These are phyloP conservation scores for Triangularia setosa DNA, from an alignment of 2,329 filamentous ascomycete genomes.

Conservation along the genomic window DNA sequence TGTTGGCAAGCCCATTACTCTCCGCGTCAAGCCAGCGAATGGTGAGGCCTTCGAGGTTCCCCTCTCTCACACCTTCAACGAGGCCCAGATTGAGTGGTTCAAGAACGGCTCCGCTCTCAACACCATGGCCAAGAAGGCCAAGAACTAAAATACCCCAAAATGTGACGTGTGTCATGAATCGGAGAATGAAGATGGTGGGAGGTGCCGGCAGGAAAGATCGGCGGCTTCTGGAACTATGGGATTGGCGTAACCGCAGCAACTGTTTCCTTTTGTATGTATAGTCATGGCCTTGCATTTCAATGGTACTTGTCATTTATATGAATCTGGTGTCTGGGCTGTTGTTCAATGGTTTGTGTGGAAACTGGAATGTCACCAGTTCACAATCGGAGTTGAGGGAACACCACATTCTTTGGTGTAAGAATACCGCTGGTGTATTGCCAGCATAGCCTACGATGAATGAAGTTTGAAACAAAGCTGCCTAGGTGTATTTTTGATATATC, in stretches of 20 bases:
- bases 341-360: not conserved
- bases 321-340: not conserved
- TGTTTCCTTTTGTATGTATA: constrained; percentile 27
- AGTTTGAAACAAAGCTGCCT: not conserved
- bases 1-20: constrained; percentile 88
- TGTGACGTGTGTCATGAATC: constrained; percentile 15
- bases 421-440: not conserved
- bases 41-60: constrained; percentile 75
- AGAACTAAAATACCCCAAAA: constrained; percentile 25
- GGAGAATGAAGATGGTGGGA: constrained; percentile 13
- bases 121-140: constrained; percentile 81
- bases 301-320: constrained; percentile 12
- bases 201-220: constrained; percentile 13
- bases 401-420: not conserved
- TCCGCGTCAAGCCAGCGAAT: constrained; percentile 87
- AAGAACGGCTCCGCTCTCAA: constrained; percentile 96
- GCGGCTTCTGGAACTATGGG: constrained; percentile 24
- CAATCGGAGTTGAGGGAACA: not conserved
- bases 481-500: not conserved
- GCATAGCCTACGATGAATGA: not conserved
- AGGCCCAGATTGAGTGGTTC: constrained; percentile 98
- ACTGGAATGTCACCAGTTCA: not conserved
- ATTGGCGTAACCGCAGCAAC: constrained; percentile 27
- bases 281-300: constrained; percentile 28
- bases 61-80: constrained; percentile 96